Evolutionary conservation across 2,329 filamentous ascomycete genomes (phyloP), one percentile per base, ranked within the genome.

Genomic region (Colletotrichum sp.): DNA sequence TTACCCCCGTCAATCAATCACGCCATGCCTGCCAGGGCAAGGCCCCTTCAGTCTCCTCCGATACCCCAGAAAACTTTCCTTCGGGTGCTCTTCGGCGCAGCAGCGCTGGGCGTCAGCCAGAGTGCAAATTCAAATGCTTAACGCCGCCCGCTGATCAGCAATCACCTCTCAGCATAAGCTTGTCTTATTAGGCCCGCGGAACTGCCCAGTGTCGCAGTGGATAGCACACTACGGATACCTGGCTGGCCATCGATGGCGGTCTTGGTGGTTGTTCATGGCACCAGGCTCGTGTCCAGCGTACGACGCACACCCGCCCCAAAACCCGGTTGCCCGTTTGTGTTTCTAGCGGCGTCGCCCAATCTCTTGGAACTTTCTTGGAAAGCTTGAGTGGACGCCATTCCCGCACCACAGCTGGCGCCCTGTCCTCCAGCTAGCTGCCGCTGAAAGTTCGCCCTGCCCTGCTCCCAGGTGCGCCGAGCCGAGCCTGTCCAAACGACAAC

Each of bases 311-410:
- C 34, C 70, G 52, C 60, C 71, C 68, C 57, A 16, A 52, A 52
- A 62, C 68, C 71, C 71, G 21, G 70, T 55, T 34, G 65, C 71
- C 64, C 64, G 57, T 74, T 69, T 44, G 63, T 74, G 65, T 49
- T 62, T 66, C 75, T 76, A 76, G 75, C 71, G 75, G 60, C 75
- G 66, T 75, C 75, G 75, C 66, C 71, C 75, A 75, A 75, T 76
- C 75, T 76, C 75, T 76, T 76, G 75, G 75, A 70, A 75, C 60
- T 75, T 75, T 75, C 75, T 76, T 76, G 75, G 75, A 76, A 76
- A 76, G 75, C 75, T 76, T 76, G 75, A 76, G 71, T 75, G 75
- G 52, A 76, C 75, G 71, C 75, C 75, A 71, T 75, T 71, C 60
- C 75, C 75, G 75, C 72, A 75, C 70, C 55, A 62, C 73, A 68